phyloP scores from a whole-genome alignment of 2,329 filamentous ascomycete genomes.

The Diaporthe humulicola region DNA sequence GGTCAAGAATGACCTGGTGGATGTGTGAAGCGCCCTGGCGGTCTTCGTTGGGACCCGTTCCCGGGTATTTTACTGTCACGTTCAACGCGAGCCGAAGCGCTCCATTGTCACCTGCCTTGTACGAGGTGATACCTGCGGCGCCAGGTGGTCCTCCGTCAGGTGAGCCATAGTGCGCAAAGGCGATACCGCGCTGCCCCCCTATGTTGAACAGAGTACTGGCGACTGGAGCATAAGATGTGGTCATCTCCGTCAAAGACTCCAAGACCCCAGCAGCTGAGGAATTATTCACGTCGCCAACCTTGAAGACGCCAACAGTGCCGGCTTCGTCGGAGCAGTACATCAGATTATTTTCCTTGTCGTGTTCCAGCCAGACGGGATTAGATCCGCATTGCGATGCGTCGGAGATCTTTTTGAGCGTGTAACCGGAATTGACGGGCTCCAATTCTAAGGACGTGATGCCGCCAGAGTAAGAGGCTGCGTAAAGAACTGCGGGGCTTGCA shows the following conservation, averaged over 20 bases:
- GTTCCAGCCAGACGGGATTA: not conserved
- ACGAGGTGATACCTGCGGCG: not conserved
- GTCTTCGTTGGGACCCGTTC: not conserved
- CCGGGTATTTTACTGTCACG: not conserved
- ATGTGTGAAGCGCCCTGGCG: not conserved
- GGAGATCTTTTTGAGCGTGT: not conserved
- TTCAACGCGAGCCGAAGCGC: not conserved
- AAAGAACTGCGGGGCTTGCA: not conserved
- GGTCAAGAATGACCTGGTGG: not conserved
- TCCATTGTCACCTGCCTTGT: not conserved
- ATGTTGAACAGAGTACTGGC: not conserved
- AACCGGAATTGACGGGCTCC: not conserved
- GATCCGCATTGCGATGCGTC: not conserved
- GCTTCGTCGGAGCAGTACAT: conserved; percentile 14
- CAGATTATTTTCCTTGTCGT: not conserved
- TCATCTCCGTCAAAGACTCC: not conserved
- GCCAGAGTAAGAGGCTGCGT: conserved; percentile 5
- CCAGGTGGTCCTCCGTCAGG: not conserved
- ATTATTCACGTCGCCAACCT: not conserved
- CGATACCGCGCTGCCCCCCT: not conserved
- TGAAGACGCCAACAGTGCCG: not conserved
- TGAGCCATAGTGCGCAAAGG: conserved; percentile 1
- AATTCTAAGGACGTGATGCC: not conserved
- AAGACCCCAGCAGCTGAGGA: not conserved
- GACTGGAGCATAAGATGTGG: not conserved